Evolutionary conservation across 2,329 filamentous ascomycete species (phyloP).

Genomic region (Fusarium sp.): DNA sequence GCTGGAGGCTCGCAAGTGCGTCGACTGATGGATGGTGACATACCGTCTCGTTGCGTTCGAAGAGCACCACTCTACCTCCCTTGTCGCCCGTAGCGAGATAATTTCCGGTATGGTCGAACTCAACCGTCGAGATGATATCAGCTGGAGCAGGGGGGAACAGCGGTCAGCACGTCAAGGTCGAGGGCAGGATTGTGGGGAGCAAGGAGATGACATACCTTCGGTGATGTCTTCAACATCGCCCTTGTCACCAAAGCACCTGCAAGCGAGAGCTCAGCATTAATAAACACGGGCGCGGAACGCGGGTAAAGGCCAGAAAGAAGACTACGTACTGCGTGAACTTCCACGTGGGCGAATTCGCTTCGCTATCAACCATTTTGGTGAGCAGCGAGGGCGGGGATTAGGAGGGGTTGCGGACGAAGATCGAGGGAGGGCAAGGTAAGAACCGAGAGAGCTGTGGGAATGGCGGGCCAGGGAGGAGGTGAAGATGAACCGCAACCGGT

Average conservation of each 20-base stretch:
- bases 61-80: slow-evolving; percentile 85
- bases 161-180: slow-evolving; percentile 35
- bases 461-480: slow-evolving; percentile 37
- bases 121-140: slow-evolving; percentile 92
- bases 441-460: slow-evolving; percentile 30
- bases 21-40: slow-evolving; percentile 46
- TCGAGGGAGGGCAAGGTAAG: slow-evolving; percentile 37
- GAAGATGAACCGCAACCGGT: slow-evolving; percentile 28
- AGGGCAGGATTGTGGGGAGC: slow-evolving; percentile 18
- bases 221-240: slow-evolving; percentile 99
- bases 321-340: slow-evolving; percentile 96
- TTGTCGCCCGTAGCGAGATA: slow-evolving; percentile 93
- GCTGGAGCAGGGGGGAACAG: slow-evolving; percentile 60
- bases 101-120: slow-evolving; percentile 91
- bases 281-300: slow-evolving; percentile 8
- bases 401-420: slow-evolving; percentile 39
- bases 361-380: slow-evolving; percentile 93
- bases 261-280: slow-evolving; percentile 34
- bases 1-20: background rate
- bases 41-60: slow-evolving; percentile 96
- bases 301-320: background rate
- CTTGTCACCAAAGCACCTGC: slow-evolving; percentile 98
- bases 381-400: slow-evolving; percentile 48
- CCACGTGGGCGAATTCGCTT: slow-evolving; percentile 95
- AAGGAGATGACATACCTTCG: slow-evolving; percentile 73